phyloP scores from a whole-genome alignment of 768 basidiomycete species.

The Sarcodon aspratus region DNA sequence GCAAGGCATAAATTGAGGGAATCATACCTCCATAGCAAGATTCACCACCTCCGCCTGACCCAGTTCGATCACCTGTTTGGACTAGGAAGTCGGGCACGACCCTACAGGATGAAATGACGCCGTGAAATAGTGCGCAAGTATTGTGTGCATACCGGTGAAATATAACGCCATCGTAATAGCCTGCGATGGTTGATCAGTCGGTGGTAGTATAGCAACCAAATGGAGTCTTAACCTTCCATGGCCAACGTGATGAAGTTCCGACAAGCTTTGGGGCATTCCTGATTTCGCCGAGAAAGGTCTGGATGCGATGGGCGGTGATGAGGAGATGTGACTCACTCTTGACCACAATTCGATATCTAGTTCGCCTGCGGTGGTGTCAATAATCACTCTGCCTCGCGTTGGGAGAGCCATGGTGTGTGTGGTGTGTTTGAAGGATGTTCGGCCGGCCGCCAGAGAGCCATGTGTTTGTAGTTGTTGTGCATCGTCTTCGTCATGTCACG shows the following conservation, averaged over 20 bases:
- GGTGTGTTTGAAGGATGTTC: not conserved
- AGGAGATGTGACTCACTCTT: constrained; percentile 37
- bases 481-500: no score
- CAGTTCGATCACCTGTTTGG: constrained; percentile 90
- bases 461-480: no score
- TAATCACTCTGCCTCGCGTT: constrained; percentile 75
- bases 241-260: constrained; percentile 83
- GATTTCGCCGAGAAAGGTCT: constrained; percentile 1
- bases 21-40: constrained; percentile 84
- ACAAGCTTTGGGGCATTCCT: constrained; percentile 93
- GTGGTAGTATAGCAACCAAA: not conserved
- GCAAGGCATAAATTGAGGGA: not conserved
- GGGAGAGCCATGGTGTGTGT: constrained; percentile 60
- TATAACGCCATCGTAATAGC: constrained; percentile 93
- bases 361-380: constrained; percentile 85
- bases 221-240: constrained; percentile 67
- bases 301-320: not conserved
- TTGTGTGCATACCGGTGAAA: constrained; percentile 68
- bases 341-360: constrained; percentile 89
- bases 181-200: constrained; percentile 24
- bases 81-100: constrained; percentile 87
- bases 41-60: constrained; percentile 87
- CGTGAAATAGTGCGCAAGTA: not conserved
- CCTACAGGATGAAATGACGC: constrained; percentile 20
- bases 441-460: no score